These are phyloP conservation scores for Pythium sp. DNA, from an alignment of 352 stramenopile genomes.

Conservation along the genomic window DNA sequence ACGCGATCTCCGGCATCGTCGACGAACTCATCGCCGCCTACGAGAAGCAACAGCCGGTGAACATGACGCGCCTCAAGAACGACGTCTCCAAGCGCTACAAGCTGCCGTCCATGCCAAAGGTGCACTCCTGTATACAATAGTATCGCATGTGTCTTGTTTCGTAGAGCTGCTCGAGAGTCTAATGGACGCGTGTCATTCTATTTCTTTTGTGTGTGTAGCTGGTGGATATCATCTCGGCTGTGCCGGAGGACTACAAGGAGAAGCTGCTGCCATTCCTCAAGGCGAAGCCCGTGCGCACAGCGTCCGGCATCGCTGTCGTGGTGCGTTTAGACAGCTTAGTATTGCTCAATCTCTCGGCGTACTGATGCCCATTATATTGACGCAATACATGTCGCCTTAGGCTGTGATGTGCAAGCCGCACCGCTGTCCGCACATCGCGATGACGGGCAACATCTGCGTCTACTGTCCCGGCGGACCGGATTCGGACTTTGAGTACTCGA, in stretches of 20 bases:
- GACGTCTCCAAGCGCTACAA: constrained; percentile 89
- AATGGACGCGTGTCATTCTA: neutral
- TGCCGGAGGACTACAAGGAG: constrained; percentile 91
- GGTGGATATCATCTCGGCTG: constrained; percentile 94
- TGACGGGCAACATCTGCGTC: constrained; percentile 96
- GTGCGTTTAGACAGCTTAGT: constrained; percentile 19
- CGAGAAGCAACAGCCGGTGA: constrained; percentile 85
- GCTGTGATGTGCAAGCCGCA: constrained; percentile 98
- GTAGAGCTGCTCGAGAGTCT: neutral
- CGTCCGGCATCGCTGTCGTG: constrained; percentile 95
- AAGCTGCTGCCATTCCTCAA: constrained; percentile 92
- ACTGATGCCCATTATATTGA: neutral
- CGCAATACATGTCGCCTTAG: constrained; percentile 14
- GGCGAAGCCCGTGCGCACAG: constrained; percentile 94
- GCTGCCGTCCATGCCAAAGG: constrained; percentile 90
- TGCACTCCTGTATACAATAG: neutral
- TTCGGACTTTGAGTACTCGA: constrained; percentile 98
- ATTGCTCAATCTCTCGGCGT: neutral
- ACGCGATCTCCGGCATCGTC: constrained; percentile 90
- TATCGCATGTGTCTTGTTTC: too few species aligned
- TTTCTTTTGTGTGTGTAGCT: constrained; percentile 36
- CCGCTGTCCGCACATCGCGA: constrained; percentile 96
- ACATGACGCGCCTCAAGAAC: constrained; percentile 94
- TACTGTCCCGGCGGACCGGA: constrained; percentile 96
- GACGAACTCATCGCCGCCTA: constrained; percentile 90